These are phyloP conservation scores for Pythium rishiriense DNA, from an alignment of 352 stramenopile species.

Conservation along the genomic window DNA sequence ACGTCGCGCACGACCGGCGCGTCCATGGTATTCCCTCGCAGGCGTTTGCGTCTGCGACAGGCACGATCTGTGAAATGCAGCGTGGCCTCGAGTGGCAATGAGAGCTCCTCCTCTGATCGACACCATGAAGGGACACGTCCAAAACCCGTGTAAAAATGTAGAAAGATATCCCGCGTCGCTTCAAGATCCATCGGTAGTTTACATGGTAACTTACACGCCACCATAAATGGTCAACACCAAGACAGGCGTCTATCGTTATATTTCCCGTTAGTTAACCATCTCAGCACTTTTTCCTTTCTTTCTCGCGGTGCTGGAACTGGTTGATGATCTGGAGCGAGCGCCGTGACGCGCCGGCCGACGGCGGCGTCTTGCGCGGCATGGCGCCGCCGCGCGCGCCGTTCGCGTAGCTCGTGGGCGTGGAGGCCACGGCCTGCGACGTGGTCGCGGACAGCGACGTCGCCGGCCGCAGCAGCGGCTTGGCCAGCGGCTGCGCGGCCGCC, in stretches of 20 bases:
- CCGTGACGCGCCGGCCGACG: constrained; percentile 61
- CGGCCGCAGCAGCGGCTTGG: not conserved
- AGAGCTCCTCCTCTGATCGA: not conserved
- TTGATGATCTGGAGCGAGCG: constrained; percentile 83
- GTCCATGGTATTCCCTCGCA: no score
- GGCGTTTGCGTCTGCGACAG: no score
- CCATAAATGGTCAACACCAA: not conserved
- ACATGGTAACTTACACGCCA: constrained; percentile 2
- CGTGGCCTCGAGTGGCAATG: not conserved
- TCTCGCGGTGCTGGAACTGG: constrained; percentile 67
- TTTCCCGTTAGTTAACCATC: constrained; percentile 22
- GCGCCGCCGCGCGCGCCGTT: not conserved
- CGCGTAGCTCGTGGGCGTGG: constrained; percentile 4
- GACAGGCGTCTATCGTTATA: constrained; percentile 12
- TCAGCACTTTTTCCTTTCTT: constrained; percentile 26
- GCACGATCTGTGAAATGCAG: not conserved
- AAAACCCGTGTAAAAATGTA: not conserved
- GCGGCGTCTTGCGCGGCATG: constrained; percentile 48
- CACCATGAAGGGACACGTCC: not conserved
- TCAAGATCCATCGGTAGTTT: not conserved
- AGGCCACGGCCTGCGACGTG: not conserved
- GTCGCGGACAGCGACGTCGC: not conserved
- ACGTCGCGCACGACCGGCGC: not conserved
- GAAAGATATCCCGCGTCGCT: constrained; percentile 12
- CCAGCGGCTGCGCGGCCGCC: not conserved